Conservation (phyloP, 1,139 yeast species). For the Yamadazyma mexicana region DNA sequence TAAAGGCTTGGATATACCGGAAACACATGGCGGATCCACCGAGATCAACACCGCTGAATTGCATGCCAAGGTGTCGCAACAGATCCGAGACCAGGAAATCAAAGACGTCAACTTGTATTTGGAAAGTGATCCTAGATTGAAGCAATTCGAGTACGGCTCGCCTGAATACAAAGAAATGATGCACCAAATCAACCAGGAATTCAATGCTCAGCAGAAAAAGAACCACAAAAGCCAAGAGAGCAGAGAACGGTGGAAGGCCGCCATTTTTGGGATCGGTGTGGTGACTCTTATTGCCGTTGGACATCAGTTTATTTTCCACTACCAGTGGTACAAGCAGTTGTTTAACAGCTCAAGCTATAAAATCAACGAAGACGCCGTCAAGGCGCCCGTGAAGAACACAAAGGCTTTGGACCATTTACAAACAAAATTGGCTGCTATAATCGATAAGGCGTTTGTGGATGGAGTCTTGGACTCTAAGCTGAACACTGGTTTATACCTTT, state of each 20-base stretch:
- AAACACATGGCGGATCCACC: constrained; percentile 11
- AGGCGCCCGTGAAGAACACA: constrained; percentile 19
- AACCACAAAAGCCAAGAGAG: constrained; percentile 26
- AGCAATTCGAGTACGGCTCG: constrained; percentile 29
- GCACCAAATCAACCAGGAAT: constrained; percentile 29
- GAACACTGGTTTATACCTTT: constrained; percentile 37
- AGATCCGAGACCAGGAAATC: constrained; percentile 17
- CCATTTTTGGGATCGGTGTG: constrained; percentile 29
- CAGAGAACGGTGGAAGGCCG: constrained; percentile 37
- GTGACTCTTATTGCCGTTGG: constrained; percentile 34
- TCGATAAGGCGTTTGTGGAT: constrained; percentile 19
- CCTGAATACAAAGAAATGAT: constrained; percentile 41
- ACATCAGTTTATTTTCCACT: constrained; percentile 45
- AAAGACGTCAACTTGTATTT: constrained; percentile 24
- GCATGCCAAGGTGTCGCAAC: constrained; percentile 14
- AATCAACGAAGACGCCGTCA: constrained; percentile 21
- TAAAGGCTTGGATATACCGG: constrained; percentile 27
- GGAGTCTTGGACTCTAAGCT: constrained; percentile 18
- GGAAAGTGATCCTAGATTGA: constrained; percentile 36
- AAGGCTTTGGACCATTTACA: constrained; percentile 23
- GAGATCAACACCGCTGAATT: constrained; percentile 12
- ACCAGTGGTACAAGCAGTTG: constrained; percentile 31
- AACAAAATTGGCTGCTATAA: constrained; percentile 20
- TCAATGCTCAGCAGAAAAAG: constrained; percentile 21
- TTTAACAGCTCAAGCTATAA: constrained; percentile 27